Percentiles rank a stretch among this genome's conserved stretches.
Conservation (phyloP, 2,329 filamentous ascomycete species). For the Lecanosticta acicola region DNA sequence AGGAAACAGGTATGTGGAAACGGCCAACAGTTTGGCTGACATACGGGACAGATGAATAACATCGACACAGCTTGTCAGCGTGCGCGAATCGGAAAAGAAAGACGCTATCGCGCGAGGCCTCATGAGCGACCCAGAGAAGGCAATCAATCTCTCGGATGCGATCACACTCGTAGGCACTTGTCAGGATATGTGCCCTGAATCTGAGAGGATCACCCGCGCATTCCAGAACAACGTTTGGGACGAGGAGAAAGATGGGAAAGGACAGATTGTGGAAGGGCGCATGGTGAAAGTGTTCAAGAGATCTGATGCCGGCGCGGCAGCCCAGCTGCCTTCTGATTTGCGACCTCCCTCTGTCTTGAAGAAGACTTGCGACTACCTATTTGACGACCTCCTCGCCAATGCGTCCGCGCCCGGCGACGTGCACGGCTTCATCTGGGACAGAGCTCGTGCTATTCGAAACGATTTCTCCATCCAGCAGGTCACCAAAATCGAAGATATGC, state of each 20-base stretch:
- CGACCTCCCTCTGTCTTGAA: constrained; percentile 49
- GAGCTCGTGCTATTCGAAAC: constrained; percentile 59
- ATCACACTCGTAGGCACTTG: constrained; percentile 59
- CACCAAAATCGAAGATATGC: constrained; percentile 51
- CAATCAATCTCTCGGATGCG: constrained; percentile 54
- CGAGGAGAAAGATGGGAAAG: constrained; percentile 49
- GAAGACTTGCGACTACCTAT: constrained; percentile 42
- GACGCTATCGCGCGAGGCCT: constrained; percentile 49
- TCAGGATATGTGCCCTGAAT: constrained; percentile 60
- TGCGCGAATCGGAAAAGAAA: constrained; percentile 46
- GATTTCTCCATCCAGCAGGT: constrained; percentile 60
- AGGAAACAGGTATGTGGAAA: constrained; percentile 20
- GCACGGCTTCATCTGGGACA: constrained; percentile 61
- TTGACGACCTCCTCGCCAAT: constrained; percentile 46
- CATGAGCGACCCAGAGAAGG: constrained; percentile 56
- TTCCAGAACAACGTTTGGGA: constrained; percentile 57
- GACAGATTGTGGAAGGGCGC: constrained; percentile 38
- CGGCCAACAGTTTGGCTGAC: constrained; percentile 19
- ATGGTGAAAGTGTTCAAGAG: constrained; percentile 62
- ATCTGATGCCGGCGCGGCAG: constrained; percentile 58
- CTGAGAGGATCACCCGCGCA: constrained; percentile 56
- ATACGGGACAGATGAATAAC: constrained; percentile 23
- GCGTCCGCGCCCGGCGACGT: constrained; percentile 47
- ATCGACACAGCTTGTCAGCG: constrained; percentile 40
- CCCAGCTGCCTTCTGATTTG: constrained; percentile 59